phyloP scores from a whole-genome alignment of 805 yeast genomes.

The Metschnikowia colocasiae region DNA sequence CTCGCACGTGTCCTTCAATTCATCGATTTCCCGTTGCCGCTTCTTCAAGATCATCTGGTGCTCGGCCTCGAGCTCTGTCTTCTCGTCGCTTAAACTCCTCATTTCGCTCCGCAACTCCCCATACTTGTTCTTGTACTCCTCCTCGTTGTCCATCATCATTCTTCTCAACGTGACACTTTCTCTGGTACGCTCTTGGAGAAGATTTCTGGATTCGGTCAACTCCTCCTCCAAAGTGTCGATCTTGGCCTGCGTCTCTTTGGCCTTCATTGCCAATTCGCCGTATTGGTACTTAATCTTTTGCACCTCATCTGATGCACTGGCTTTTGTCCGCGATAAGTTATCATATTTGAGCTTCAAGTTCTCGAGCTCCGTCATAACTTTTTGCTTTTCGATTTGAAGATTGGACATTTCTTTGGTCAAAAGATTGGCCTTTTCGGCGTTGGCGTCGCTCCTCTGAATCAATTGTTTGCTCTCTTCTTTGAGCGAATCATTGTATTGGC shows the following conservation, averaged over 20 bases:
- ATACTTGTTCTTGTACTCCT: constrained; percentile 46
- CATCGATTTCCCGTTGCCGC: constrained; percentile 65
- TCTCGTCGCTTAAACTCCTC: constrained; percentile 54
- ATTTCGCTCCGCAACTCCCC: constrained; percentile 56
- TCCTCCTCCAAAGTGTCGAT: constrained; percentile 77
- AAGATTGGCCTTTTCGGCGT: constrained; percentile 27
- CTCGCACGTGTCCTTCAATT: constrained; percentile 39
- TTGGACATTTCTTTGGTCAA: constrained; percentile 37
- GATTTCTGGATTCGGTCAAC: constrained; percentile 64
- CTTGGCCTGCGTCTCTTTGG: constrained; percentile 59
- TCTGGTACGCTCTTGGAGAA: constrained; percentile 74
- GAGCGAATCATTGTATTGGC: constrained; percentile 30
- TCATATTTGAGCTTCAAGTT: constrained; percentile 38
- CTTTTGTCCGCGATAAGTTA: constrained; percentile 28
- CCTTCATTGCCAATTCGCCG: constrained; percentile 65
- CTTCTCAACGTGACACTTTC: constrained; percentile 74
- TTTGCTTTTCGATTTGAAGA: constrained; percentile 42
- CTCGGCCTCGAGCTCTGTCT: constrained; percentile 54
- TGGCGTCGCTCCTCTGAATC: constrained; percentile 40
- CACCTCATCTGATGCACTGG: constrained; percentile 38
- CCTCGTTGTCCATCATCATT: constrained; percentile 65
- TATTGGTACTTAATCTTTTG: constrained; percentile 56
- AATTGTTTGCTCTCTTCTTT: constrained; percentile 39
- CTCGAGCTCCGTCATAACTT: constrained; percentile 36
- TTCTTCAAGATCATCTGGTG: constrained; percentile 46